Evolutionary conservation across 306 rosid species (phyloP).

Genomic region (Clitoria ternatea): DNA sequence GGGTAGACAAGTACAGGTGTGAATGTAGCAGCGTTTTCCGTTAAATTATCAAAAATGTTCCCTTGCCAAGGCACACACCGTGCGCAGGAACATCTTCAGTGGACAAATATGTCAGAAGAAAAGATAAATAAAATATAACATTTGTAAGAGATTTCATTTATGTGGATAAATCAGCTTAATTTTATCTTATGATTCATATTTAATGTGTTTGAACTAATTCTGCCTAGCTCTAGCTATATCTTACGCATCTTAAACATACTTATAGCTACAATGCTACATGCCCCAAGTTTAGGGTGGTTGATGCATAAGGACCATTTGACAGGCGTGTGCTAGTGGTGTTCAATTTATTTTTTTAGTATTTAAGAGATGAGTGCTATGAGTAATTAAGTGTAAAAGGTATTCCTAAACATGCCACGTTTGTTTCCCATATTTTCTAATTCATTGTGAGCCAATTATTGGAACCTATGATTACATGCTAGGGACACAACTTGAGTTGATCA

Average conservation of each 20-base stretch:
- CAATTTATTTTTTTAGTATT: not conserved
- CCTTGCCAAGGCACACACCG: not conserved
- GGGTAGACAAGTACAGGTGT: not conserved
- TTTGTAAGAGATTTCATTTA: not conserved
- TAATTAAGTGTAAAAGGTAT: conserved; percentile 39
- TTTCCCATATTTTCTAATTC: not conserved
- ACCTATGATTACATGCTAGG: conserved; percentile 17
- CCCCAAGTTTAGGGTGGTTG: not conserved
- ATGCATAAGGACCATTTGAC: conserved; percentile 7
- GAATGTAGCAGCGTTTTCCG: not conserved
- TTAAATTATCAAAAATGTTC: not conserved
- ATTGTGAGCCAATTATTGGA: conserved; percentile 33
- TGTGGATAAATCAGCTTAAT: not conserved
- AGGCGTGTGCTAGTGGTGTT: not conserved
- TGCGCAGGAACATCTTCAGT: not conserved
- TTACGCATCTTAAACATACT: too few species aligned
- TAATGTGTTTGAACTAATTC: not conserved
- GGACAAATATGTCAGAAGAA: not conserved
- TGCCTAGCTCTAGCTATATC: too few species aligned
- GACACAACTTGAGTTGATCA: conserved; percentile 17
- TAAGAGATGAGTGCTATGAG: conserved; percentile 21
- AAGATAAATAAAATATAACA: not conserved
- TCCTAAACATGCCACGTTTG: conserved; percentile 30
- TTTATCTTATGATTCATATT: not conserved
- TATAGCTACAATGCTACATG: too few species aligned